Evolutionary conservation across 805 yeast species (phyloP).

Genomic region (Candida lessepsii): DNA sequence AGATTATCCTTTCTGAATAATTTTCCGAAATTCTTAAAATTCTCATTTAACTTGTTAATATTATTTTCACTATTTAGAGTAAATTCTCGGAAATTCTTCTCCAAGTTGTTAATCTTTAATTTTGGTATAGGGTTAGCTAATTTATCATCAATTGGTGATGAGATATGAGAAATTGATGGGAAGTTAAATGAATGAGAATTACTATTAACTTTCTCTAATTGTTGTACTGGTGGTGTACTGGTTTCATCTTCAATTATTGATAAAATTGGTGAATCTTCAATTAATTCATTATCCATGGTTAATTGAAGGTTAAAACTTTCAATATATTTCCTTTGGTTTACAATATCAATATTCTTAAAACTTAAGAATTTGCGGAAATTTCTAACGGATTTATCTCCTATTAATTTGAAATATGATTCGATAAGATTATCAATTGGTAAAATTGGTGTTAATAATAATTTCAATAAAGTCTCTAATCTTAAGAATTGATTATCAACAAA

Average conservation of each 20-base stretch:
- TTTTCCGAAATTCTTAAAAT: slow-evolving; percentile 62
- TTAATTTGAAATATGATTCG: slow-evolving; percentile 59
- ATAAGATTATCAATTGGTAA: slow-evolving; percentile 65
- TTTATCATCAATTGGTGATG: slow-evolving; percentile 16
- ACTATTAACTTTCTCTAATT: slow-evolving; percentile 1
- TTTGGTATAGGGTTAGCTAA: slow-evolving; percentile 21
- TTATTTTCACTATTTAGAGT: slow-evolving; percentile 55
- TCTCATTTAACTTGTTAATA: slow-evolving; percentile 64
- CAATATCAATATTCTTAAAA: slow-evolving; percentile 52
- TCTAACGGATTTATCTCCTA: slow-evolving; percentile 60
- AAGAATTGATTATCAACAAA: slow-evolving; percentile 43
- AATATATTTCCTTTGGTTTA: slow-evolving; percentile 29
- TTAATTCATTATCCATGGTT: slow-evolving; percentile 24
- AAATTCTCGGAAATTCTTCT: slow-evolving; percentile 47
- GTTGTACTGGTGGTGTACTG: neutral
- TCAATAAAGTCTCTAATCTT: slow-evolving; percentile 61
- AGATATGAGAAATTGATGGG: slow-evolving; percentile 1
- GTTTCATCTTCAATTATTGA: slow-evolving; percentile 30
- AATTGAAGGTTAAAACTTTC: slow-evolving; percentile 39
- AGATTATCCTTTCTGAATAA: slow-evolving; percentile 37
- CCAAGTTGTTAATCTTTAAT: slow-evolving; percentile 40
- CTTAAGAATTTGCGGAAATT: slow-evolving; percentile 67
- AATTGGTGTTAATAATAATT: slow-evolving; percentile 60
- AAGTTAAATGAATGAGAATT: slow-evolving; percentile 6
- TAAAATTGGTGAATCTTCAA: slow-evolving; percentile 30